Percentiles rank a stretch among this genome's conserved stretches.
phyloP scores from a whole-genome alignment of 768 basidiomycete species.

The Lactifluus volemus region DNA sequence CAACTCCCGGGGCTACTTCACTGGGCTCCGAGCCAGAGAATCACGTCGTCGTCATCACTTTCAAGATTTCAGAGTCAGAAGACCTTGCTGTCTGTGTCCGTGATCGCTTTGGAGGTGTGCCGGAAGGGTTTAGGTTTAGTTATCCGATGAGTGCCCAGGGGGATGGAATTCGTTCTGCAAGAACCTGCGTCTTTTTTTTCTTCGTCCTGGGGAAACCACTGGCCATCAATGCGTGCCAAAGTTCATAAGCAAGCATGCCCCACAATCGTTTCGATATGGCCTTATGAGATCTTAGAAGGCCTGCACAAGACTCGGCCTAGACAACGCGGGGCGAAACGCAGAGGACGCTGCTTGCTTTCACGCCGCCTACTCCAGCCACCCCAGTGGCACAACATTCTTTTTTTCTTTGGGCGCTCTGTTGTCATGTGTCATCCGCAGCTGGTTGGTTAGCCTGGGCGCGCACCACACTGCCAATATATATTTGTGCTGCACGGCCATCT shows the following conservation, averaged over 20 bases:
- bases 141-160: slow-evolving; percentile 76
- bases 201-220: slow-evolving; percentile 32
- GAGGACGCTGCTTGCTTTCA: slow-evolving; percentile 85
- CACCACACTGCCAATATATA: too few species aligned
- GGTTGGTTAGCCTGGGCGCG: too few species aligned
- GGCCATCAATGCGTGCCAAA: not conserved
- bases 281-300: slow-evolving; percentile 92
- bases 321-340: slow-evolving; percentile 79
- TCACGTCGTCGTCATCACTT: too few species aligned
- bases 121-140: slow-evolving; percentile 89
- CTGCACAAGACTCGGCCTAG: slow-evolving; percentile 36
- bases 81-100: slow-evolving; percentile 53
- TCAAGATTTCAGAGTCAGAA: too few species aligned
- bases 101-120: slow-evolving; percentile 56
- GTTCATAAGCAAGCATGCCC: slow-evolving; percentile 21
- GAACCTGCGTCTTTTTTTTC: slow-evolving; percentile 83
- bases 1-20: too few species aligned
- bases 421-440: too few species aligned
- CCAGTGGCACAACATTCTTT: too few species aligned
- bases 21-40: too few species aligned
- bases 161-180: slow-evolving; percentile 64
- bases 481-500: slow-evolving; percentile 26
- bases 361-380: too few species aligned
- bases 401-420: too few species aligned
- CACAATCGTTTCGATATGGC: slow-evolving; percentile 84